These are phyloP conservation scores for Leccinum truebloodii DNA, from an alignment of 768 basidiomycete species.

Conservation along the genomic window DNA sequence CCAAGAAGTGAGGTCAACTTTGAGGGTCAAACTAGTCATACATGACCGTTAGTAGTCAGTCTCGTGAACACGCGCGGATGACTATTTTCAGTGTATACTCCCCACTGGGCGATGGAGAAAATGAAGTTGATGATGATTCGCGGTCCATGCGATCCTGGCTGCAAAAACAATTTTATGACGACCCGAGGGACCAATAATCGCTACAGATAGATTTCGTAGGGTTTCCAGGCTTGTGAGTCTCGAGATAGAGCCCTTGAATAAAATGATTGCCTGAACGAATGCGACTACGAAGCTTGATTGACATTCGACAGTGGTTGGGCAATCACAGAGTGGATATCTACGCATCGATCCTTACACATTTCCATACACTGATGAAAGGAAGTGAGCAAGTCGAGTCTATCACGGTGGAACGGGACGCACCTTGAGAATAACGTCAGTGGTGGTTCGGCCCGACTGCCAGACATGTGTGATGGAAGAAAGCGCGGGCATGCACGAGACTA, in stretches of 20 bases:
- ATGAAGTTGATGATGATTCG: neutral
- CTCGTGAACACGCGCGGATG: too few species aligned
- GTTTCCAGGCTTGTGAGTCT: neutral
- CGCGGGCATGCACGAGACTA: slow-evolving; percentile 86
- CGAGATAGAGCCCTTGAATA: neutral
- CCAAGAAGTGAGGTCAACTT: neutral
- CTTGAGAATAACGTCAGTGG: slow-evolving; percentile 48
- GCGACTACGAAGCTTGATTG: slow-evolving; percentile 14
- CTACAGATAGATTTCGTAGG: neutral
- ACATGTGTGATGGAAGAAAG: slow-evolving; percentile 78
- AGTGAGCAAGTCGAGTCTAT: neutral
- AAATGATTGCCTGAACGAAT: neutral
- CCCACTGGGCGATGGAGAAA: too few species aligned
- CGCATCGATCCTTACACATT: slow-evolving; percentile 66
- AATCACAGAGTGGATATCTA: slow-evolving; percentile 73
- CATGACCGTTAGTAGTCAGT: too few species aligned
- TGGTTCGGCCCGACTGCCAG: slow-evolving; percentile 81
- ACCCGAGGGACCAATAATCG: neutral
- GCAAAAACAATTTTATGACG: neutral
- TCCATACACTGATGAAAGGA: slow-evolving; percentile 59
- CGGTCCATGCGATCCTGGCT: neutral
- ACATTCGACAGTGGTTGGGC: slow-evolving; percentile 61
- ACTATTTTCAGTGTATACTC: too few species aligned
- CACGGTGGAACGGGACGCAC: slow-evolving; percentile 45
- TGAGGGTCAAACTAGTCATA: too few species aligned